Evolutionary conservation across 257 asterid species (phyloP).

Genomic region (Mentha longifolia): DNA sequence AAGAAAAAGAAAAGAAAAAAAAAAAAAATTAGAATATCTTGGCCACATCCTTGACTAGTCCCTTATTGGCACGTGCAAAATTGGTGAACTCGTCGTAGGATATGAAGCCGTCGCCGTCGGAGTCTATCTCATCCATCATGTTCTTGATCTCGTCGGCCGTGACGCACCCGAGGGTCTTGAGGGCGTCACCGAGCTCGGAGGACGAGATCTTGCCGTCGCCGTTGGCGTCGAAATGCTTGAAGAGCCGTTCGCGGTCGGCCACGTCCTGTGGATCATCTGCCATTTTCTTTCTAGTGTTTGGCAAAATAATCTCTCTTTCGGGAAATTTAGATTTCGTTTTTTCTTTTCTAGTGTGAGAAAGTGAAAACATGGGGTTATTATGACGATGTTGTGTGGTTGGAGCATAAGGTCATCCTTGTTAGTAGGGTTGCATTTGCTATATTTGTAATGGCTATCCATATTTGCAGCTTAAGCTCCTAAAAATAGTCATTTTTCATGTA

Average conservation of each 20-base stretch:
- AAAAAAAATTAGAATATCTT: slow-evolving; percentile 43
- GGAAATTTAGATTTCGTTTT: not conserved
- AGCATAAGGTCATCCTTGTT: slow-evolving; percentile 45
- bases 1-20: not conserved
- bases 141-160: slow-evolving; percentile 40
- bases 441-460: slow-evolving; percentile 22
- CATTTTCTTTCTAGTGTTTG: slow-evolving; percentile 20
- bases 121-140: slow-evolving; percentile 55
- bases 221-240: slow-evolving; percentile 53
- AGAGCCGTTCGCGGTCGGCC: slow-evolving; percentile 43
- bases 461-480: slow-evolving; percentile 24
- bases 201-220: slow-evolving; percentile 54
- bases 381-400: slow-evolving; percentile 31
- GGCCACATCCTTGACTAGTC: slow-evolving; percentile 52
- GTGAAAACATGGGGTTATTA: slow-evolving; percentile 28
- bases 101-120: slow-evolving; percentile 51
- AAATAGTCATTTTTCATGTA: not conserved
- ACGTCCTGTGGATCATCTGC: slow-evolving; percentile 51
- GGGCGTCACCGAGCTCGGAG: slow-evolving; percentile 48
- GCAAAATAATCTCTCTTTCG: too few relatives aligned
- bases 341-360: not conserved
- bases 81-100: slow-evolving; percentile 44
- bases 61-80: slow-evolving; percentile 43
- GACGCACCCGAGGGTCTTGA: slow-evolving; percentile 44
- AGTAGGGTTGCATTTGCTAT: slow-evolving; percentile 28